Evolutionary conservation across 192 early-diverging fungal genomes (phyloP).

Genomic region (Piromyces sp.): DNA sequence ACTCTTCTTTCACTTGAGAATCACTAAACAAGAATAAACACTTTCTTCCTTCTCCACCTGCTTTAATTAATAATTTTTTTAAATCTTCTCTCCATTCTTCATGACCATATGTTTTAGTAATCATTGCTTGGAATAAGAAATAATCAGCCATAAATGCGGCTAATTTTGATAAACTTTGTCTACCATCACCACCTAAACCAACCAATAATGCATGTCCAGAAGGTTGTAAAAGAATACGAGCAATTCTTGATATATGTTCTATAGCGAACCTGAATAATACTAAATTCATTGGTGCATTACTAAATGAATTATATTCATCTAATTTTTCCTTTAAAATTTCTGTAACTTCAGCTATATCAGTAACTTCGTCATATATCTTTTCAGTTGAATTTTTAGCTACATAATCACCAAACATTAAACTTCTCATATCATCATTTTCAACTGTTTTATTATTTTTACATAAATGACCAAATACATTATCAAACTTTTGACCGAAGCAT

Average conservation of each 20-base stretch:
- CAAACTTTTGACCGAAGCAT: constrained; percentile 25
- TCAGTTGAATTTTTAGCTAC: constrained; percentile 11
- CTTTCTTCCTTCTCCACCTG: constrained; percentile 32
- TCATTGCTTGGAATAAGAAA: constrained; percentile 41
- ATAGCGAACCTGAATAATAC: too few species aligned
- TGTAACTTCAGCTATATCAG: constrained; percentile 27
- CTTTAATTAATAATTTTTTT: constrained; percentile 29
- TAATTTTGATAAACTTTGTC: constrained; percentile 30
- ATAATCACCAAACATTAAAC: constrained; percentile 23
- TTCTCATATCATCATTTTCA: constrained; percentile 27
- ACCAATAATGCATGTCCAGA: constrained; percentile 34
- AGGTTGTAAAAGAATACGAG: constrained; percentile 30
- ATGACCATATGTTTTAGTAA: constrained; percentile 33
- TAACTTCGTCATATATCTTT: constrained; percentile 26
- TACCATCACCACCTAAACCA: constrained; percentile 32
- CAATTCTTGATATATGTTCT: constrained; percentile 12
- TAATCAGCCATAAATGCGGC: constrained; percentile 35
- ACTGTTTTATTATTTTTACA: constrained; percentile 24
- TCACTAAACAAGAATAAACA: constrained; percentile 40
- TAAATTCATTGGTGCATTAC: constrained; percentile 9
- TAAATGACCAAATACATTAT: constrained; percentile 21
- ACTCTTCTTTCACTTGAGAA: constrained; percentile 43
- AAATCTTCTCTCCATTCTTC: constrained; percentile 39
- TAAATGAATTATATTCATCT: constrained; percentile 33
- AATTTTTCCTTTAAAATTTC: constrained; percentile 21